These are phyloP conservation scores for Cryphonectria japonica DNA, from an alignment of 2,329 filamentous ascomycete species.

Conservation along the genomic window DNA sequence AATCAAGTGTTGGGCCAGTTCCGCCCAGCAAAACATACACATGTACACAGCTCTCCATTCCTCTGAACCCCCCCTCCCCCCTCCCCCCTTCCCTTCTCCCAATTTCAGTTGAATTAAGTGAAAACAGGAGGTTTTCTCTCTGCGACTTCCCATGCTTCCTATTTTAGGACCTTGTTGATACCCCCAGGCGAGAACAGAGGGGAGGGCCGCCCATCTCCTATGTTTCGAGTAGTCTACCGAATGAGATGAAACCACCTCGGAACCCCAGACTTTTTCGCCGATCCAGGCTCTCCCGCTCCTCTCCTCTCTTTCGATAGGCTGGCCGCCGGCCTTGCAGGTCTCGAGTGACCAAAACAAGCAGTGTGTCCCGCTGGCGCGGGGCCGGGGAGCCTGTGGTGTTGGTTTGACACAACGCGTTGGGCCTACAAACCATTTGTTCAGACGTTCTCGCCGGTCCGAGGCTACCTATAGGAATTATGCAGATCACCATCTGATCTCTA, in stretches of 20 bases:
- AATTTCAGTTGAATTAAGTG: neutral
- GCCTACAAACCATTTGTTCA: neutral
- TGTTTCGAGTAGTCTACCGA: constrained; percentile 7
- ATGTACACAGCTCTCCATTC: neutral
- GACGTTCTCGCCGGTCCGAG: neutral
- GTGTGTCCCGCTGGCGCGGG: neutral
- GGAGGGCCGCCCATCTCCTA: neutral
- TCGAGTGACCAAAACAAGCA: neutral
- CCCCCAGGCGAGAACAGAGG: neutral
- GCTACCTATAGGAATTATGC: neutral
- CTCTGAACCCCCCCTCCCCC: neutral
- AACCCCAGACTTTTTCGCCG: neutral
- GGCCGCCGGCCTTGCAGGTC: neutral
- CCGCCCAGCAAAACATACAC: neutral
- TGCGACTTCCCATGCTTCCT: neutral
- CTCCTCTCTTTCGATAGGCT: neutral
- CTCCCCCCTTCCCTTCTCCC: neutral
- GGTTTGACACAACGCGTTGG: neutral
- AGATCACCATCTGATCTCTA: neutral
- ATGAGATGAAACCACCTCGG: constrained; percentile 4
- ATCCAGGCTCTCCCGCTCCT: neutral
- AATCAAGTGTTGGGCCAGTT: neutral
- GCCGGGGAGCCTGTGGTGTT: neutral
- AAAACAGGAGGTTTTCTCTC: neutral
- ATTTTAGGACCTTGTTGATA: neutral